Percentiles rank a stretch among this genome's conserved stretches.
These are phyloP conservation scores for Pleurotus ostreatus DNA, from an alignment of 768 basidiomycete genomes.

Conservation along the genomic window DNA sequence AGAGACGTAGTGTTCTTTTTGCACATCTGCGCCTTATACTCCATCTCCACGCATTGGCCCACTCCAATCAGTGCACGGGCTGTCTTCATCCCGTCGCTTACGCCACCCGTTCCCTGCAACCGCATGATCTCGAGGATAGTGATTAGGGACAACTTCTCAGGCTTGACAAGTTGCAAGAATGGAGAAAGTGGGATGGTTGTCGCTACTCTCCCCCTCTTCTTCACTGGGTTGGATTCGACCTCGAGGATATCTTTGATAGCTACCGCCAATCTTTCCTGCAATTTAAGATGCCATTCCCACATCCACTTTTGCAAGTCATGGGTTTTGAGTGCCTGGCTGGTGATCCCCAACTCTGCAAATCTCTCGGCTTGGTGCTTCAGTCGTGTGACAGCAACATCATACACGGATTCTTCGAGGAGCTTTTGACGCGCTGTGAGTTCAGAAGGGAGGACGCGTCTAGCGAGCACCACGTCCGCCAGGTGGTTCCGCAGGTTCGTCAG, in stretches of 20 bases:
- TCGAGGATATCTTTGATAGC: constrained; percentile 46
- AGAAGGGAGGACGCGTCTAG: constrained; percentile 58
- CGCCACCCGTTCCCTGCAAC: constrained; percentile 68
- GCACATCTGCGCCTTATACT: constrained; percentile 85
- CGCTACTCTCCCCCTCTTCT: neutral
- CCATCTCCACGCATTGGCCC: constrained; percentile 83
- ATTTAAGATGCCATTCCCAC: constrained; percentile 78
- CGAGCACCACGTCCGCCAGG: constrained; percentile 58
- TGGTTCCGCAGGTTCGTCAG: constrained; percentile 67
- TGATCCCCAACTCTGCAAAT: constrained; percentile 56
- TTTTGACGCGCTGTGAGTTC: constrained; percentile 75
- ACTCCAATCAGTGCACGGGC: constrained; percentile 75
- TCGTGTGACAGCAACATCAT: constrained; percentile 75
- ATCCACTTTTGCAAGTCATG: constrained; percentile 70
- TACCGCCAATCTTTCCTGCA: constrained; percentile 44
- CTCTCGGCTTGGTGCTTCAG: constrained; percentile 58
- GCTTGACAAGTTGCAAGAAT: constrained; percentile 70
- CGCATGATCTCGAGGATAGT: constrained; percentile 89
- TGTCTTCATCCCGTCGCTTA: constrained; percentile 87
- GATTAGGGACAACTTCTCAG: constrained; percentile 80
- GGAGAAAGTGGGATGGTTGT: constrained; percentile 40
- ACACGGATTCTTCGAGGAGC: constrained; percentile 80
- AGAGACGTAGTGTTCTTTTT: constrained; percentile 56
- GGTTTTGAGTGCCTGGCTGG: constrained; percentile 36
- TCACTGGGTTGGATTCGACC: constrained; percentile 22